These are phyloP conservation scores for Agaricales sp. DNA, from an alignment of 1,284 basidiomycete species.

Conservation along the genomic window DNA sequence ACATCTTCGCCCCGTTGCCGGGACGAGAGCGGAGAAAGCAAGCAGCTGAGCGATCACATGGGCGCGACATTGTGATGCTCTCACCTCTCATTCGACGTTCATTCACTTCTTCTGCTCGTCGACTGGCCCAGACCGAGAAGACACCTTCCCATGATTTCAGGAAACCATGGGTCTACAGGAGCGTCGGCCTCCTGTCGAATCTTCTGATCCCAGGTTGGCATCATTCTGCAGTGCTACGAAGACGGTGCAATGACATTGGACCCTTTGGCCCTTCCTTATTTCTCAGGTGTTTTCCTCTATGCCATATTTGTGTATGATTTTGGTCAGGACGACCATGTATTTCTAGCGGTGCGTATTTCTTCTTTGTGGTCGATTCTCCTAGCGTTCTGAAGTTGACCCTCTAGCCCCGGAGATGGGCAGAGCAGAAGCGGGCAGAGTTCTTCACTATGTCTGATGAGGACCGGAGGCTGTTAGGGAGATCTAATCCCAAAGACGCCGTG, in stretches of 20 bases:
- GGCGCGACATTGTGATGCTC: neutral
- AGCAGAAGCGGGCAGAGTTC: neutral
- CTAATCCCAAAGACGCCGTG: no score
- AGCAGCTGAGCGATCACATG: neutral
- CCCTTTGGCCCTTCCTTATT: neutral
- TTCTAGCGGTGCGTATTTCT: neutral
- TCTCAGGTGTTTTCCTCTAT: neutral
- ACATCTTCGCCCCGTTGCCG: no score
- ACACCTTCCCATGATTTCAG: neutral
- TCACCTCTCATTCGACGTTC: neutral
- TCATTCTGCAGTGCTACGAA: no score
- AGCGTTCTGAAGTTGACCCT: neutral
- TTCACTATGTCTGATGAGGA: neutral
- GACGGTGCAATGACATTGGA: neutral
- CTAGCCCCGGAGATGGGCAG: neutral
- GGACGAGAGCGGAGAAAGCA: neutral
- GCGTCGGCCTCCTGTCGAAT: neutral
- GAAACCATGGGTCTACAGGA: conserved; percentile 1
- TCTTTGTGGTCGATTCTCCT: neutral
- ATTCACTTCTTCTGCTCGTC: neutral
- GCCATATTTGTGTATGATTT: neutral
- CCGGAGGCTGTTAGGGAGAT: neutral
- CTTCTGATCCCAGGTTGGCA: neutral
- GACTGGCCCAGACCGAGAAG: neutral
- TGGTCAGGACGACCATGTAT: conserved; percentile 1